phyloP scores from a whole-genome alignment of 305 asterid genomes.

The Fraxinus paxiana region DNA sequence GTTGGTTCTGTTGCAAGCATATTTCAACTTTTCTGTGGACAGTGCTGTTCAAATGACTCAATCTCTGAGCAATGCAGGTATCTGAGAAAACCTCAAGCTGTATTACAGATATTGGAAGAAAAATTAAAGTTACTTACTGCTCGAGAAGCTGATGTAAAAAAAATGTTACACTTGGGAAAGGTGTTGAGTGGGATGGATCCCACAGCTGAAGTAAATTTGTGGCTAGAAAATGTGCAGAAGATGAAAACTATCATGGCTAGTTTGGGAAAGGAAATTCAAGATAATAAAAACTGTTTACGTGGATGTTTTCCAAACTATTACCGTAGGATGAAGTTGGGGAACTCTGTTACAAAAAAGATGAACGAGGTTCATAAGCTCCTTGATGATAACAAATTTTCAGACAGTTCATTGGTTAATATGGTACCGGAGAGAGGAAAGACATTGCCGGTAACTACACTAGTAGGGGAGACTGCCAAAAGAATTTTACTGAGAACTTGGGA shows the following conservation, averaged over 20 bases:
- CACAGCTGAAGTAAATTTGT: constrained; percentile 28
- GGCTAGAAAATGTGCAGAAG: constrained; percentile 29
- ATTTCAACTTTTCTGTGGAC: constrained; percentile 23
- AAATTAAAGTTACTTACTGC: constrained; percentile 24
- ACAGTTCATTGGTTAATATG: constrained; percentile 13
- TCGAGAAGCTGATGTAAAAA: constrained; percentile 23
- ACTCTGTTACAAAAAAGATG: constrained; percentile 17
- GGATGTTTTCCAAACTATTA: constrained; percentile 28
- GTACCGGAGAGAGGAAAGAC: constrained; percentile 23
- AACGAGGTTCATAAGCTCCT: constrained; percentile 22
- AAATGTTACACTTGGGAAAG: constrained; percentile 7
- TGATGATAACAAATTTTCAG: constrained; percentile 17
- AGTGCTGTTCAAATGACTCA: constrained; percentile 12
- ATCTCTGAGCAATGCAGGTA: constrained; percentile 17
- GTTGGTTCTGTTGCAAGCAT: constrained; percentile 16
- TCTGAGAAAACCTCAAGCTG: constrained; percentile 13
- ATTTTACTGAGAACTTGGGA: constrained; percentile 8
- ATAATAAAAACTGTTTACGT: constrained; percentile 10
- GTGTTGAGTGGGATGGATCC: constrained; percentile 22
- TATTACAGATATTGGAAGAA: constrained; percentile 18
- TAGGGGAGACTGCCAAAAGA: constrained; percentile 26
- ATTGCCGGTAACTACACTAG: constrained; percentile 20
- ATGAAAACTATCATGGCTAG: background rate
- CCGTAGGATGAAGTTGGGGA: constrained; percentile 23
- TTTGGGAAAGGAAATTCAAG: constrained; percentile 12